Evolutionary conservation across 345 rosid species (phyloP).

Genomic region (Pelargonium nanum): DNA sequence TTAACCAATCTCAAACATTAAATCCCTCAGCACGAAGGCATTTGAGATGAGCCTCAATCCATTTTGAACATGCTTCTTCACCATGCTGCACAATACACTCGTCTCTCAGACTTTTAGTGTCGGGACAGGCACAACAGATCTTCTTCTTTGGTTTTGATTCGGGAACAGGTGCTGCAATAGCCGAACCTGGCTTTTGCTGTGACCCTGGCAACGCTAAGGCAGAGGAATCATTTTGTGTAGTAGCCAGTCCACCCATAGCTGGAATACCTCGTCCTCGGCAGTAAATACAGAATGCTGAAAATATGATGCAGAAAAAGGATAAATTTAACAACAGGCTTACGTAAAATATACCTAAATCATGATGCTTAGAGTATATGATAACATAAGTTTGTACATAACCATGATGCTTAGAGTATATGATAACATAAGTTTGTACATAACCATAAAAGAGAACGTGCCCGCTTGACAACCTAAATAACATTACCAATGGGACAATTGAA

Average conservation of each 20-base stretch:
- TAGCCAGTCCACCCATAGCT: slow-evolving; percentile 43
- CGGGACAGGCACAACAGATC: slow-evolving; percentile 93
- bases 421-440: neutral
- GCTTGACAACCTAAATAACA: too few relatives aligned
- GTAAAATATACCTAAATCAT: neutral
- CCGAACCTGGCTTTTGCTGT: slow-evolving; percentile 29
- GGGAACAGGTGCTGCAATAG: slow-evolving; percentile 13
- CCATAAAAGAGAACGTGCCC: too few relatives aligned
- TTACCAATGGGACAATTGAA: neutral
- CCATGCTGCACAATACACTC: slow-evolving; percentile 84
- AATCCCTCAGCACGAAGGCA: slow-evolving; percentile 95
- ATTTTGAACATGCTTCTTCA: slow-evolving; percentile 78
- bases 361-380: neutral
- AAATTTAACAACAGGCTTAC: neutral
- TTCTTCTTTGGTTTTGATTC: slow-evolving; percentile 74
- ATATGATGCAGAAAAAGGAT: neutral
- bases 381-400: neutral
- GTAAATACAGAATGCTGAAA: neutral
- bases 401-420: neutral
- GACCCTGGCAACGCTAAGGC: slow-evolving; percentile 30
- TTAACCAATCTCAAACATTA: slow-evolving; percentile 39
- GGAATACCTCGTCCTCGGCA: neutral
- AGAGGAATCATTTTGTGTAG: slow-evolving; percentile 30
- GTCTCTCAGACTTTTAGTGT: slow-evolving; percentile 79
- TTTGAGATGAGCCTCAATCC: slow-evolving; percentile 84